Conservation (phyloP, 2,329 filamentous ascomycete genomes). For the Aspergillus luchuensis region DNA sequence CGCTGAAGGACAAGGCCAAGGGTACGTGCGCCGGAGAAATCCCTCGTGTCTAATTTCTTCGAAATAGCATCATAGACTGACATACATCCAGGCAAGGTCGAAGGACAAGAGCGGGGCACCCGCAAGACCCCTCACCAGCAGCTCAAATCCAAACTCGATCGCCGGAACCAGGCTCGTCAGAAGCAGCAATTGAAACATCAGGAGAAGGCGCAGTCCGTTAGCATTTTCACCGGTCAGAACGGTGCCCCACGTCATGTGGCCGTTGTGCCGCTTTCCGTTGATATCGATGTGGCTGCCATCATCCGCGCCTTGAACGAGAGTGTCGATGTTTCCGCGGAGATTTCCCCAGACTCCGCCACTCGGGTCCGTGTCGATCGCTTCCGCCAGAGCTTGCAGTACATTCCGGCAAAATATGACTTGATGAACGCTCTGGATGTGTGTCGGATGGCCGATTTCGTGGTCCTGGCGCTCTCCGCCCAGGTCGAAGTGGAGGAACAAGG, state of each 20-base stretch:
- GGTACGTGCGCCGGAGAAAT: constrained; percentile 53
- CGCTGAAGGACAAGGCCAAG: constrained; percentile 81
- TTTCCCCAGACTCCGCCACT: constrained; percentile 59
- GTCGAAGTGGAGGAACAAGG: constrained; percentile 77
- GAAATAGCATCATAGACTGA: neutral
- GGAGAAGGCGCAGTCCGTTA: constrained; percentile 76
- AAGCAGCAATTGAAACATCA: constrained; percentile 79
- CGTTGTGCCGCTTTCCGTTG: constrained; percentile 77
- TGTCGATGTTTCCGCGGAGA: constrained; percentile 72
- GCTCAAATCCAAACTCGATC: constrained; percentile 95
- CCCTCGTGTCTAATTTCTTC: neutral
- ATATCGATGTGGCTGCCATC: constrained; percentile 67
- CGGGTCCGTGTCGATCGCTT: constrained; percentile 81
- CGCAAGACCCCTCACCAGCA: constrained; percentile 93
- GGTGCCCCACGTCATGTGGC: constrained; percentile 87
- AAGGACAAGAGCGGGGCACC: constrained; percentile 67
- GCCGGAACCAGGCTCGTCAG: constrained; percentile 92
- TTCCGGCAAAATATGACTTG: constrained; percentile 73
- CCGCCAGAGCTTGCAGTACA: constrained; percentile 89
- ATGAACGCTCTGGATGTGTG: constrained; percentile 80
- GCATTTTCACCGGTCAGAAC: constrained; percentile 82
- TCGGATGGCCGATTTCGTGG: constrained; percentile 84
- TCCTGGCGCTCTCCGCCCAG: constrained; percentile 79
- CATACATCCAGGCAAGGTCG: constrained; percentile 68
- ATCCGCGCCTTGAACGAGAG: constrained; percentile 73